These are phyloP conservation scores for Pythium scleroteichum DNA, from an alignment of 352 stramenopile genomes.

Conservation along the genomic window DNA sequence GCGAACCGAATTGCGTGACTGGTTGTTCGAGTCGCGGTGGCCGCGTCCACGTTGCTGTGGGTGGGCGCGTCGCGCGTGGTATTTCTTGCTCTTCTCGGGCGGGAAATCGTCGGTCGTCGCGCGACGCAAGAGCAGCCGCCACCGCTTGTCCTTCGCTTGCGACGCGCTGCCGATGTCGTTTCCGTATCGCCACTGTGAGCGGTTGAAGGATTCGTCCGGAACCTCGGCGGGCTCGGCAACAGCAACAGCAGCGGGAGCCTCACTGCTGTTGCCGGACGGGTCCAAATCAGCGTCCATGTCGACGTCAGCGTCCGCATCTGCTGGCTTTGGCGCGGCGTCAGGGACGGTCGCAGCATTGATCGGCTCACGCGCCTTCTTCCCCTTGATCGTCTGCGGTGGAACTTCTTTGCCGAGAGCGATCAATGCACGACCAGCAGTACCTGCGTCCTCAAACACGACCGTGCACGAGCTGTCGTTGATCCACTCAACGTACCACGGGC, in stretches of 20 bases:
- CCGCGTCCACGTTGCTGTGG: slow-evolving; percentile 26
- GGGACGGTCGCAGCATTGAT: not conserved
- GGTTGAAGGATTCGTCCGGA: slow-evolving; percentile 60
- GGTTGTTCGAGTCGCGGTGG: slow-evolving; percentile 21
- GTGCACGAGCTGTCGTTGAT: slow-evolving; percentile 87
- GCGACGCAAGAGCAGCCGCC: slow-evolving; percentile 68
- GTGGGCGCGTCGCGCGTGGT: slow-evolving; percentile 53
- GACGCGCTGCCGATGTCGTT: slow-evolving; percentile 51
- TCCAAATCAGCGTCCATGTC: slow-evolving; percentile 53
- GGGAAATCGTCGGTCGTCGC: slow-evolving; percentile 81
- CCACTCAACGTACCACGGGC: slow-evolving; percentile 86
- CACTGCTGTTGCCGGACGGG: slow-evolving; percentile 6
- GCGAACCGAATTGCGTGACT: slow-evolving; percentile 12
- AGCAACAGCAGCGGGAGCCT: slow-evolving; percentile 29
- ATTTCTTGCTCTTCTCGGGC: slow-evolving; percentile 76
- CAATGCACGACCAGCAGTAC: slow-evolving; percentile 64
- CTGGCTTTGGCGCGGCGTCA: not conserved
- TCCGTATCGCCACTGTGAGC: slow-evolving; percentile 62
- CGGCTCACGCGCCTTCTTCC: not conserved
- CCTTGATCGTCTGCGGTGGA: slow-evolving; percentile 42
- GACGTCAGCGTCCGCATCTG: slow-evolving; percentile 38
- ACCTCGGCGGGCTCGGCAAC: slow-evolving; percentile 26
- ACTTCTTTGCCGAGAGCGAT: slow-evolving; percentile 58
- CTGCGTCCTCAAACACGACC: slow-evolving; percentile 78
- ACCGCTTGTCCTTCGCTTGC: slow-evolving; percentile 57